Conservation (phyloP, 768 basidiomycete genomes). For the Leccinum barrowsii region DNA sequence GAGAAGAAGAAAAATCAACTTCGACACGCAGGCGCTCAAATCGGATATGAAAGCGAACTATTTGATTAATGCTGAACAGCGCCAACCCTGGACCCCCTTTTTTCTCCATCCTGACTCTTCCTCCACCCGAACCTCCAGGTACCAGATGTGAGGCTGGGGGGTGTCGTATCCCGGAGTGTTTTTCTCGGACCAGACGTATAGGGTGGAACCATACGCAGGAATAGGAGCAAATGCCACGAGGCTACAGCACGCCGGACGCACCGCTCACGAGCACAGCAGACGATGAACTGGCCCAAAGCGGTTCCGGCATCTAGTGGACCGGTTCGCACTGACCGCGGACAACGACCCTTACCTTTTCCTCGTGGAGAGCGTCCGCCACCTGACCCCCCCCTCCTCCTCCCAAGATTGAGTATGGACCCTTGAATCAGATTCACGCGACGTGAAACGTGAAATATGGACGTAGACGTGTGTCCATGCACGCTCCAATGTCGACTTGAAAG, state of each 20-base stretch:
- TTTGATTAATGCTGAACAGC: neutral
- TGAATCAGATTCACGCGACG: conserved; percentile 25
- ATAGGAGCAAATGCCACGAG: conserved; percentile 17
- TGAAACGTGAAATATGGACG: neutral
- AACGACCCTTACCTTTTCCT: neutral
- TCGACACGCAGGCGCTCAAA: neutral
- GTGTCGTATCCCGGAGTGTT: conserved; percentile 4
- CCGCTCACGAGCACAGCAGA: conserved; percentile 1
- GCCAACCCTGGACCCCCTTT: neutral
- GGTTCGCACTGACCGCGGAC: neutral
- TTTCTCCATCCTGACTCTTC: neutral
- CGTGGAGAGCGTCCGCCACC: conserved; percentile 4
- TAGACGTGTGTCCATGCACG: neutral
- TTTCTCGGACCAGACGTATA: neutral
- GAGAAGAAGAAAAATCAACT: neutral
- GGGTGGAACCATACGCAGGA: neutral
- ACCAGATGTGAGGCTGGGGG: neutral
- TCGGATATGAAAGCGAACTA: conserved; percentile 2
- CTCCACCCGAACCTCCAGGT: neutral
- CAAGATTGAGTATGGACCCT: conserved; percentile 23
- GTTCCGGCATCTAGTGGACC: neutral
- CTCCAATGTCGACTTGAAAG: neutral
- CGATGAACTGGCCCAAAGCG: neutral
- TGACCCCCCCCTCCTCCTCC: conserved; percentile 1
- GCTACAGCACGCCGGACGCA: conserved; percentile 16